Evolutionary conservation across 495 filamentous ascomycete genomes (phyloP).

Genomic region (Pseudevernia furfuracea): DNA sequence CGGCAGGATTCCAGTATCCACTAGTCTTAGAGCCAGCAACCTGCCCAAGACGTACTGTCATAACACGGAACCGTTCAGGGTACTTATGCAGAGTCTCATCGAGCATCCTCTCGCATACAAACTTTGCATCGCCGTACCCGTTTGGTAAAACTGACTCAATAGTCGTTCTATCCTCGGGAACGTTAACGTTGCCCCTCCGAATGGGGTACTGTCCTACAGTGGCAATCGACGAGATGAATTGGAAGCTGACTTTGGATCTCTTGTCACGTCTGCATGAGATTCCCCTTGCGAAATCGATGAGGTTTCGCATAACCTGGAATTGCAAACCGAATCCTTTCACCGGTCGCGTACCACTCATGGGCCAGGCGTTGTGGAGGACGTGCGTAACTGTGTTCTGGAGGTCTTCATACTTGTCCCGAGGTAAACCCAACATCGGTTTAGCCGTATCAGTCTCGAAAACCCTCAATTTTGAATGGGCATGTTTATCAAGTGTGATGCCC

Average conservation of each 20-base stretch:
- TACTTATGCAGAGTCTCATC: conserved; percentile 36
- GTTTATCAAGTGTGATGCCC: conserved; percentile 30
- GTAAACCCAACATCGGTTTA: conserved; percentile 41
- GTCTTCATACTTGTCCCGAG: conserved; percentile 30
- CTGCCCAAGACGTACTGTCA: conserved; percentile 43
- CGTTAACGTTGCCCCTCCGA: conserved; percentile 22
- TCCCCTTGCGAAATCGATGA: conserved; percentile 40
- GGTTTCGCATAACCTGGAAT: conserved; percentile 41
- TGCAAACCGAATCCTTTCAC: conserved; percentile 43
- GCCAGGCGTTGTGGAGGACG: conserved; percentile 54
- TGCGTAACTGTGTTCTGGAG: conserved; percentile 42
- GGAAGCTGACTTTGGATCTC: conserved; percentile 35
- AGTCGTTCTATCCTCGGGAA: conserved; percentile 33
- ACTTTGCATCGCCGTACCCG: conserved; percentile 47
- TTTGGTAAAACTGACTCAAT: conserved; percentile 36
- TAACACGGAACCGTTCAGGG: conserved; percentile 35
- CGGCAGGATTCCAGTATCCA: conserved; percentile 48
- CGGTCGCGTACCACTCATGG: conserved; percentile 42
- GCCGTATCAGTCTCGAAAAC: conserved; percentile 43
- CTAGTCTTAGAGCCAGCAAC: conserved; percentile 41
- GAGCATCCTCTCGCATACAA: conserved; percentile 39
- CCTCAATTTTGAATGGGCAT: conserved; percentile 33
- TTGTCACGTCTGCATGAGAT: conserved; percentile 23
- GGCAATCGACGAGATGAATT: conserved; percentile 50
- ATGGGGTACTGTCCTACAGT: conserved; percentile 41